Conservation (phyloP, 371 early-diverging fungal genomes). For the Rhizopus stolonifer region DNA sequence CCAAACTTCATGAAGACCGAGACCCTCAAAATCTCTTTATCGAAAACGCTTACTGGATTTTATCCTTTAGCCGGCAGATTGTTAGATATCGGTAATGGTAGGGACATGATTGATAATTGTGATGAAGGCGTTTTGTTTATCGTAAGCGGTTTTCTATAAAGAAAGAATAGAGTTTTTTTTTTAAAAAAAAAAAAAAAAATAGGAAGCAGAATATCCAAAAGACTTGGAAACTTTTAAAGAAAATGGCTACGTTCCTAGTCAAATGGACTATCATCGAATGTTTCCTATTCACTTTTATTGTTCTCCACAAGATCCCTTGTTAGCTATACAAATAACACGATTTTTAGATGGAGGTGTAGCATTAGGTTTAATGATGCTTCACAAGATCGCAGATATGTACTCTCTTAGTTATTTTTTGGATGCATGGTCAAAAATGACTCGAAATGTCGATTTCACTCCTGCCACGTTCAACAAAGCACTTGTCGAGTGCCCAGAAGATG, state of each 20-base stretch:
- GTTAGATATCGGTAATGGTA: conserved; percentile 37
- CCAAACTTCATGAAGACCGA: conserved; percentile 37
- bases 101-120: conserved; percentile 34
- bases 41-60: conserved; percentile 24
- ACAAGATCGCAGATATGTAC: conserved; percentile 40
- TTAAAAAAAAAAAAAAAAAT: neutral
- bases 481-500: conserved; percentile 21
- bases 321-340: conserved; percentile 35
- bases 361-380: conserved; percentile 37
- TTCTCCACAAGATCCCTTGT: conserved; percentile 29
- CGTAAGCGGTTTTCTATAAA: conserved; percentile 13
- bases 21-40: conserved; percentile 17
- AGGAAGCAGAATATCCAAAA: conserved; percentile 36
- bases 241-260: conserved; percentile 35
- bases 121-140: conserved; percentile 40
- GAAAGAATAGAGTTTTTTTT: too few species aligned
- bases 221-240: conserved; percentile 19
- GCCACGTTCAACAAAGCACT: conserved; percentile 23
- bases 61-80: conserved; percentile 42
- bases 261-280: conserved; percentile 42
- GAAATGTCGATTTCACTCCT: conserved; percentile 14
- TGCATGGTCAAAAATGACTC: conserved; percentile 36
- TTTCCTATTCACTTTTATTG: conserved; percentile 46
- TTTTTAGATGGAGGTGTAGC: conserved; percentile 42
- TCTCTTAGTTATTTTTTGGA: conserved; percentile 36